Evolutionary conservation across 2,329 filamentous ascomycete species (phyloP).

Genomic region (Graphiopsis chlorocephala): DNA sequence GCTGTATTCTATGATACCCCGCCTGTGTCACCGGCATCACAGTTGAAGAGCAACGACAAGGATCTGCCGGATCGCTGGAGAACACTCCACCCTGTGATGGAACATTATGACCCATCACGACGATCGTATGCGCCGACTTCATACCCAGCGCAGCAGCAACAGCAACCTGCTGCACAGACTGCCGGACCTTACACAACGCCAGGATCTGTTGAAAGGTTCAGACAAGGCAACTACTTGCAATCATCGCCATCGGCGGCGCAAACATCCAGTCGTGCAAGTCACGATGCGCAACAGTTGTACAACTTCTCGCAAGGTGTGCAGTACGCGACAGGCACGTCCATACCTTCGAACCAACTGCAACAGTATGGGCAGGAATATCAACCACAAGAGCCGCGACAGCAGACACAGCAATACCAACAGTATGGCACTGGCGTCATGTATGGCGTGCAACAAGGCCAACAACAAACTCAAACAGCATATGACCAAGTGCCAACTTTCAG

Average conservation of each 20-base stretch:
- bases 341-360: conserved; percentile 51
- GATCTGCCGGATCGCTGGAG: conserved; percentile 15
- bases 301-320: conserved; percentile 57
- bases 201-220: conserved; percentile 48
- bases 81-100: conserved; percentile 29
- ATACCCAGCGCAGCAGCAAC: conserved; percentile 29
- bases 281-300: conserved; percentile 41
- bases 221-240: conserved; percentile 45
- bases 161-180: conserved; percentile 32
- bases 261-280: conserved; percentile 37
- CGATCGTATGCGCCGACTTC: conserved; percentile 34
- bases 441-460: conserved; percentile 61
- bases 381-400: conserved; percentile 58
- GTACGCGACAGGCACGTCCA: conserved; percentile 55
- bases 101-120: conserved; percentile 35
- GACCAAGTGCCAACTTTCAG: conserved; percentile 73
- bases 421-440: conserved; percentile 73
- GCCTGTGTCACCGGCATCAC: conserved; percentile 15
- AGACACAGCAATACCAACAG: conserved; percentile 55
- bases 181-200: conserved; percentile 44
- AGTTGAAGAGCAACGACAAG: conserved; percentile 17
- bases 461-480: conserved; percentile 56
- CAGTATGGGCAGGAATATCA: conserved; percentile 48
- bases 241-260: conserved; percentile 44
- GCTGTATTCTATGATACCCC: conserved; percentile 18